A percentile compares a stretch with the other conserved stretches of the same genome.
phyloP scores from a whole-genome alignment of 768 basidiomycete genomes.

The Hemileccinum rubropunctum region DNA sequence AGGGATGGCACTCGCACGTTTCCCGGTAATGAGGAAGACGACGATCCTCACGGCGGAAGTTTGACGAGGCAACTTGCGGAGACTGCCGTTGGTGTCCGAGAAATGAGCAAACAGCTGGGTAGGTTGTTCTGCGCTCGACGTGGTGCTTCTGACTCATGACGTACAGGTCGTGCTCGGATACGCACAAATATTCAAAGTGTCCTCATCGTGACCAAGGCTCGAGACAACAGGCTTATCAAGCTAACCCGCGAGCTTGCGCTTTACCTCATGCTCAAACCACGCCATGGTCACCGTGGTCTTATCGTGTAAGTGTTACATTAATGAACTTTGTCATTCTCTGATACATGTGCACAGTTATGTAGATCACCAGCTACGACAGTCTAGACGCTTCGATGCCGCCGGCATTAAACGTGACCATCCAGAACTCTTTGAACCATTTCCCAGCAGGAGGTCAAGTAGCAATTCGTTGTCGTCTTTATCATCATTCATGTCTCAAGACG shows the following conservation, averaged over 20 bases:
- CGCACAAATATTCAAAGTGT: constrained; percentile 89
- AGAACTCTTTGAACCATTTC: constrained; percentile 79
- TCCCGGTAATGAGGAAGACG: constrained; percentile 47
- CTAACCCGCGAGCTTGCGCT: constrained; percentile 92
- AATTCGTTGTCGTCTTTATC: constrained; percentile 59
- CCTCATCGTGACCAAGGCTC: constrained; percentile 94
- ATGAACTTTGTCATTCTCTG: constrained; percentile 8
- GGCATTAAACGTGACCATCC: constrained; percentile 87
- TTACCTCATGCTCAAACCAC: constrained; percentile 90
- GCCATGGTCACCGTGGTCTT: constrained; percentile 68
- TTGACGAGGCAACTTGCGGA: constrained; percentile 92
- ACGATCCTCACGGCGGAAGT: constrained; percentile 70
- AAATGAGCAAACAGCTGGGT: constrained; percentile 99
- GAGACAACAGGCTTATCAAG: constrained; percentile 94
- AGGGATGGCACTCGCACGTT: constrained; percentile 18
- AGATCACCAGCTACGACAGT: constrained; percentile 83
- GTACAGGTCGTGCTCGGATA: constrained; percentile 86
- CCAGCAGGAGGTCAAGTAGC: constrained; percentile 66
- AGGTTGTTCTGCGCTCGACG: constrained; percentile 23
- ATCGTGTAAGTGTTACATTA: constrained; percentile 63
- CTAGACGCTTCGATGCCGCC: constrained; percentile 91
- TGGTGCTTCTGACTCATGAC: constrained; percentile 8
- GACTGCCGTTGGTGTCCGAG: constrained; percentile 94
- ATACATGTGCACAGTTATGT: constrained; percentile 66
- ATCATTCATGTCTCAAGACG: constrained; percentile 41